A percentile compares a stretch with the other conserved stretches of the same genome.
Conservation (phyloP, 2,329 filamentous ascomycete genomes). For the Amesomyces nigricolor region DNA sequence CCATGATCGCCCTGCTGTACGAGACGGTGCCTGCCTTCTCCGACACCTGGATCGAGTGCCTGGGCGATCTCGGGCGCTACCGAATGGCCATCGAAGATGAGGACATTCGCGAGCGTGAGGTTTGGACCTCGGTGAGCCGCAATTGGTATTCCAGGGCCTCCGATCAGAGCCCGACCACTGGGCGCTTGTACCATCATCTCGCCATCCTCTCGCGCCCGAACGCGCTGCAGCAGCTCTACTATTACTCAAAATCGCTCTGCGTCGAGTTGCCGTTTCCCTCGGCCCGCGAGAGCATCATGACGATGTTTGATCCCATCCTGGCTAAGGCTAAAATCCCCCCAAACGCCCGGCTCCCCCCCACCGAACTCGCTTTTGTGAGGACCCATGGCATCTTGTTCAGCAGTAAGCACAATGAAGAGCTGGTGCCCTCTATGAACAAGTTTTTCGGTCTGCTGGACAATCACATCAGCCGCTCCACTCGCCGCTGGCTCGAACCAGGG, state of each 20-base stretch:
- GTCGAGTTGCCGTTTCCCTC: slow-evolving; percentile 61
- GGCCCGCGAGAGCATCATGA: slow-evolving; percentile 65
- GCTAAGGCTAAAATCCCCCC: slow-evolving; percentile 26
- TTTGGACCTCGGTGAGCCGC: slow-evolving; percentile 73
- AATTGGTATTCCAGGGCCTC: slow-evolving; percentile 84
- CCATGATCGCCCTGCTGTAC: slow-evolving; percentile 80
- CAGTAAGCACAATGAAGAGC: slow-evolving; percentile 41
- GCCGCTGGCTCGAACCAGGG: slow-evolving; percentile 48
- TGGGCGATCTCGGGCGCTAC: slow-evolving; percentile 76
- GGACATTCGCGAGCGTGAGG: slow-evolving; percentile 66
- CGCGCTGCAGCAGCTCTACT: slow-evolving; percentile 64
- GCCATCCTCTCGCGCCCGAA: slow-evolving; percentile 71
- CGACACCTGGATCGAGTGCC: slow-evolving; percentile 89
- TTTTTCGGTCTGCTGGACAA: slow-evolving; percentile 51
- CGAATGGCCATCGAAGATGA: slow-evolving; percentile 88
- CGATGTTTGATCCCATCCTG: slow-evolving; percentile 58
- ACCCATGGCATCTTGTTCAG: slow-evolving; percentile 61
- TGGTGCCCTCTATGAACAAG: slow-evolving; percentile 39
- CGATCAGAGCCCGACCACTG: slow-evolving; percentile 67
- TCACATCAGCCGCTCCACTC: slow-evolving; percentile 48
- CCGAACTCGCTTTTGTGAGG: slow-evolving; percentile 58
- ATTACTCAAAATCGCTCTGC: slow-evolving; percentile 65
- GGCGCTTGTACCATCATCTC: slow-evolving; percentile 81
- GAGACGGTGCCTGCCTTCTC: slow-evolving; percentile 80
- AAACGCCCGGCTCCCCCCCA: slow-evolving; percentile 35